Evolutionary conservation across 176 grass and related monocot species (phyloP).

Genomic region (Poa annua): DNA sequence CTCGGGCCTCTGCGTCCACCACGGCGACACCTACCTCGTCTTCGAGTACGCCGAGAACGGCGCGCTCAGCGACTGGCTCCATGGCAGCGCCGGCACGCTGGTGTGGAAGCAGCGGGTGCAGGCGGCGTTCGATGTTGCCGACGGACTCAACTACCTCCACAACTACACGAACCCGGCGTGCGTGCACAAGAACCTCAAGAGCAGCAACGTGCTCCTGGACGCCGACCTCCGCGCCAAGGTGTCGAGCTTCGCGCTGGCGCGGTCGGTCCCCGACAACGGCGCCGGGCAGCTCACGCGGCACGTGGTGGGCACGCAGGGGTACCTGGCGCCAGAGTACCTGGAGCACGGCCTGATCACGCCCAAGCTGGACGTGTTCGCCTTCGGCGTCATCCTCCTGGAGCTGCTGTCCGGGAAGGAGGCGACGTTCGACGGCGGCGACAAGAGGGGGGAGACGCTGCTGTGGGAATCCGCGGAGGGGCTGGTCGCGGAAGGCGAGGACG

Average conservation of each 20-base stretch:
- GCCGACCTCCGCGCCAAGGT: slow-evolving; percentile 72
- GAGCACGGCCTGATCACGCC: slow-evolving; percentile 23
- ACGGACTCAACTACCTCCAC: slow-evolving; percentile 88
- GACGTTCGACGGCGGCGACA: slow-evolving; percentile 27
- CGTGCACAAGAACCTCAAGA: slow-evolving; percentile 85
- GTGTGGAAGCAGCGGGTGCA: slow-evolving; percentile 71
- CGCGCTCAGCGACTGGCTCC: slow-evolving; percentile 82
- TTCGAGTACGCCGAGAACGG: slow-evolving; percentile 73
- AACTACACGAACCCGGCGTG: slow-evolving; percentile 76
- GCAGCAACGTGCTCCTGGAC: slow-evolving; percentile 76
- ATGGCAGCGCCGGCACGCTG: background rate
- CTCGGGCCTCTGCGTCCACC: slow-evolving; percentile 23
- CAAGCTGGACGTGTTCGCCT: slow-evolving; percentile 25
- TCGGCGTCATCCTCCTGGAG: slow-evolving; percentile 25
- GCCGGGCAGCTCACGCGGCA: slow-evolving; percentile 20
- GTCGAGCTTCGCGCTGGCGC: slow-evolving; percentile 71
- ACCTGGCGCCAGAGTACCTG: slow-evolving; percentile 25
- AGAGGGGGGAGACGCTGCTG: slow-evolving; percentile 43
- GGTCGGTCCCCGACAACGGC: slow-evolving; percentile 34
- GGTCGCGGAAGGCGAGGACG: slow-evolving; percentile 51
- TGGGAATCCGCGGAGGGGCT: slow-evolving; percentile 53
- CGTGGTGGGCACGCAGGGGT: slow-evolving; percentile 20
- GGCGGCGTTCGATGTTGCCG: slow-evolving; percentile 65
- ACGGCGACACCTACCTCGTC: slow-evolving; percentile 74
- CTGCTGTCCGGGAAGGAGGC: slow-evolving; percentile 18